Evolutionary conservation across 2,329 filamentous ascomycete species (phyloP), one percentile per base, ranked within the genome.

Genomic region (Fusarium tanahbumbuense): DNA sequence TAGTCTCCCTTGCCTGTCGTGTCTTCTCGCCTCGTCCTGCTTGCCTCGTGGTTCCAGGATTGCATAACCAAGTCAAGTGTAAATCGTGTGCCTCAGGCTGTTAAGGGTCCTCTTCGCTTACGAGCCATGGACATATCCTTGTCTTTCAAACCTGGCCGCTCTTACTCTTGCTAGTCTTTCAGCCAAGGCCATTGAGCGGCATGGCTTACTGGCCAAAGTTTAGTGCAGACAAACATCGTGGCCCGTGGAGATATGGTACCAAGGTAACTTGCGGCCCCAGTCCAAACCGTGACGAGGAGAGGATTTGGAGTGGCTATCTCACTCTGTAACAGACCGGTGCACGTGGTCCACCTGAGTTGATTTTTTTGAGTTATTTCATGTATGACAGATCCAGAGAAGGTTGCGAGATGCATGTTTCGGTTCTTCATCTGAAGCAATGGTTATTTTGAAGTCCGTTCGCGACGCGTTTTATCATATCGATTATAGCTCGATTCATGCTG

Each of bases 21-120:
- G 42, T 64, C 60, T 61, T 56, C 58, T 71, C 54, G 65, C 71
- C 71, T 73, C 68, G 62, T 50, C 68, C 64, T 68, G 58, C 60
- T 58, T 64, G 61, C 72, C 72, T 75, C 70, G 73, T 75, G 73
- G 71, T 66, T 61, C 56, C 53, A 67, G 67, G 70, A 60, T 72
- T 69, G 62, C 67, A 67, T 69, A 63, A 57, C 54, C 56, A 71
- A 64, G 60, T 32, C 37, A 50, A 44, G 55, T 50, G 56, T 59
- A 64, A 52, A 65, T n/a, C 22, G 49, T 49, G 46, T 63, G 50
- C 54, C 58, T 60, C 55, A 69, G 44, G 64, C 46, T 47, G 41
- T 44, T 58, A 54, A 67, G 67, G 68, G 64, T 71, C 68, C 45
- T 54, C 40, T 45, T 61, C 45, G 55, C 53, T 56, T 59, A 71